These are phyloP conservation scores for Suillus occidentalis DNA, from an alignment of 768 basidiomycete species.

Conservation along the genomic window DNA sequence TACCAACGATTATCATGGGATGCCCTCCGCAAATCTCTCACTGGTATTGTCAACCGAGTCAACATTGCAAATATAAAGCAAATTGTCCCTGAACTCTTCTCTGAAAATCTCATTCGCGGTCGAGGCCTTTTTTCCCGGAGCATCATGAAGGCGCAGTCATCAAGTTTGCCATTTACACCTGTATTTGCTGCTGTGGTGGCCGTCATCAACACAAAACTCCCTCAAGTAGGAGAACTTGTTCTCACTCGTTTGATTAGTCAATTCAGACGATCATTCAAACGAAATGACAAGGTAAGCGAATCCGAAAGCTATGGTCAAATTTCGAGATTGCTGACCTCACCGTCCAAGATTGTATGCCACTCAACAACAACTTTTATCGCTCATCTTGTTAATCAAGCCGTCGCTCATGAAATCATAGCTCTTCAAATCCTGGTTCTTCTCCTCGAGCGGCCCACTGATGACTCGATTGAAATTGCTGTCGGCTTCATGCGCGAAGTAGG, in stretches of 20 bases:
- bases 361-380: slow-evolving; percentile 90
- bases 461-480: slow-evolving; percentile 97
- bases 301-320: slow-evolving; percentile 2
- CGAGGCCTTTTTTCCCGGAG: slow-evolving; percentile 91
- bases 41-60: slow-evolving; percentile 99
- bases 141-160: slow-evolving; percentile 96
- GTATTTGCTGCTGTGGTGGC: slow-evolving; percentile 93
- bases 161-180: slow-evolving; percentile 96
- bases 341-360: slow-evolving; percentile 78
- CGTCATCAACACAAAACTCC: slow-evolving; percentile 96
- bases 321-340: not conserved
- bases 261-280: slow-evolving; percentile 91
- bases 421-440: slow-evolving; percentile 95
- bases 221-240: slow-evolving; percentile 92
- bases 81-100: slow-evolving; percentile 86
- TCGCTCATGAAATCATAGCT: slow-evolving; percentile 92
- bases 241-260: slow-evolving; percentile 89
- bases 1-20: slow-evolving; percentile 98
- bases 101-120: slow-evolving; percentile 92
- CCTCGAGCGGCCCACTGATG: slow-evolving; percentile 93
- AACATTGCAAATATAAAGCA: slow-evolving; percentile 96
- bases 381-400: slow-evolving; percentile 90
- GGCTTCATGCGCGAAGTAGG: slow-evolving; percentile 98
- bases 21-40: slow-evolving; percentile 94
- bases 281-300: slow-evolving; percentile 90